Evolutionary conservation across 768 basidiomycete species (phyloP).

Genomic region (Auricularia sp.): DNA sequence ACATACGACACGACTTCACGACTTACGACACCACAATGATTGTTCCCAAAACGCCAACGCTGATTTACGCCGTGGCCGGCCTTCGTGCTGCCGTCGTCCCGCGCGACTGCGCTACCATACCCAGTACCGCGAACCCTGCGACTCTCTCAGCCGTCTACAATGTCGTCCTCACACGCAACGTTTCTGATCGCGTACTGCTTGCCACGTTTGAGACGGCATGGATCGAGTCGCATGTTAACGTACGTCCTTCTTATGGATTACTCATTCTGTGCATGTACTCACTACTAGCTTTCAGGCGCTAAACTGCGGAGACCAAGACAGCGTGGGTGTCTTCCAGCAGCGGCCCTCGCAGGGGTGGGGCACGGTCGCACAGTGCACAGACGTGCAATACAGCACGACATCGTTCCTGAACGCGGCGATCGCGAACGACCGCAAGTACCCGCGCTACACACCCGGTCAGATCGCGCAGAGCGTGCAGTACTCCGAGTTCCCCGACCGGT

Average conservation of each 20-base stretch:
- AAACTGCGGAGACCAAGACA: not conserved
- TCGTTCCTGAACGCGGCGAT: not conserved
- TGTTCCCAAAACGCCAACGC: too few species aligned
- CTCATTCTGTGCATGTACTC: too few species aligned
- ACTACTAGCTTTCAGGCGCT: not conserved
- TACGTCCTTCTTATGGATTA: too few species aligned
- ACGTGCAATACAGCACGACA: not conserved
- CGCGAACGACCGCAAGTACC: not conserved
- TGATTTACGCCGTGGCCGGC: too few species aligned
- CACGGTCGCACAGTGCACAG: not conserved
- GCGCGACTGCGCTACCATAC: not conserved
- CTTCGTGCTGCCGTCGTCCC: too few species aligned
- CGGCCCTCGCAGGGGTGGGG: constrained; percentile 1
- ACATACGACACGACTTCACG: too few species aligned
- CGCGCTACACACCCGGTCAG: not conserved
- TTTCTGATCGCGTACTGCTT: not conserved
- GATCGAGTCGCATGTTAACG: not conserved
- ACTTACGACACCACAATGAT: too few species aligned
- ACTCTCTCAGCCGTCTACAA: not conserved
- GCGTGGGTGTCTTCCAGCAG: not conserved
- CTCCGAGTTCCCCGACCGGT: not conserved
- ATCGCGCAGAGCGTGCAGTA: not conserved
- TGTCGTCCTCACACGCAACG: not conserved
- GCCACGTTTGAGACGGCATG: not conserved
- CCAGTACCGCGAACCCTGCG: not conserved